These are phyloP conservation scores for Chenopodium berlandieri DNA, from an alignment of 148 eudicot genomes.

Conservation along the genomic window DNA sequence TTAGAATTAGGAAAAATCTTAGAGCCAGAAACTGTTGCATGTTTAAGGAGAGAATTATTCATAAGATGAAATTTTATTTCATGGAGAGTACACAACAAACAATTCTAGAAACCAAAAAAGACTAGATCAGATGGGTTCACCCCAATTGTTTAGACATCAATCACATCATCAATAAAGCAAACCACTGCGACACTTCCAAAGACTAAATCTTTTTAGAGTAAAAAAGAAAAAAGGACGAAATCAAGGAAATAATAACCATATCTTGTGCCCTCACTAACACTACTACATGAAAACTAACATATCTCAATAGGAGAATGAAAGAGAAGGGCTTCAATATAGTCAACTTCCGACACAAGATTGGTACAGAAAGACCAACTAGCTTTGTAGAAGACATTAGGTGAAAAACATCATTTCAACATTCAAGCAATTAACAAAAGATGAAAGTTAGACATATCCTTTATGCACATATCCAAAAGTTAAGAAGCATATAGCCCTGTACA, in stretches of 20 bases:
- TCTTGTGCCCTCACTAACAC: conserved; percentile 26
- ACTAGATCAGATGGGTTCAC: too few relatives aligned
- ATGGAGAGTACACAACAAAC: too few relatives aligned
- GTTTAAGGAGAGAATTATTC: too few relatives aligned
- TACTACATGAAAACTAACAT: conserved; percentile 22
- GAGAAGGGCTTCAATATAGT: conserved; percentile 31
- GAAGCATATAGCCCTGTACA: not conserved
- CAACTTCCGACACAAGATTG: conserved; percentile 62
- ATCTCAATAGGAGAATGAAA: conserved; percentile 25
- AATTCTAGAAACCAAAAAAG: too few relatives aligned
- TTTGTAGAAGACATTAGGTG: conserved; percentile 39
- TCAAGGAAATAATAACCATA: not conserved
- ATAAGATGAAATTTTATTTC: too few relatives aligned
- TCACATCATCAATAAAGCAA: too few relatives aligned
- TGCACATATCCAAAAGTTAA: too few relatives aligned
- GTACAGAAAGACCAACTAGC: conserved; percentile 40
- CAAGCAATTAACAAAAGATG: not conserved
- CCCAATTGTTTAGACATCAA: too few relatives aligned
- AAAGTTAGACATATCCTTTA: not conserved
- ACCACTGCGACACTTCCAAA: not conserved
- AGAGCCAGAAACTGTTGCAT: too few relatives aligned
- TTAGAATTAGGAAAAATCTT: not conserved
- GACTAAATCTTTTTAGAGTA: not conserved
- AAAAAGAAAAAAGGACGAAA: not conserved
- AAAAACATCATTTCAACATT: not conserved